Conservation (phyloP, 352 stramenopile species). For the Phytophthora pluvialis region DNA sequence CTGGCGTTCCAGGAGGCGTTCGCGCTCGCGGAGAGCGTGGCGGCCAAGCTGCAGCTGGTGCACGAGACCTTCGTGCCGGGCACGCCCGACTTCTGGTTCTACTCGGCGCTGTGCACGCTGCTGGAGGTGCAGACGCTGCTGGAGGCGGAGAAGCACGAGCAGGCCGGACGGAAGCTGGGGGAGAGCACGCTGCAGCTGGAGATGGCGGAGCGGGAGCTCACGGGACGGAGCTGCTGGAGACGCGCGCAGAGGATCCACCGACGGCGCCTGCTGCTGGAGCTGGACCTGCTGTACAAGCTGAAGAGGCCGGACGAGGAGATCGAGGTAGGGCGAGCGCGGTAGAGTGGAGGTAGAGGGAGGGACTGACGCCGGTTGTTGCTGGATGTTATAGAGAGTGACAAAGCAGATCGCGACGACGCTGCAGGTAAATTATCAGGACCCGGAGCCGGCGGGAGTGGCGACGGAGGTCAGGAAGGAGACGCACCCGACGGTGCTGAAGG, state of each 20-base stretch:
- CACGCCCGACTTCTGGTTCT: constrained; percentile 38
- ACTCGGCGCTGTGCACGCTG: constrained; percentile 39
- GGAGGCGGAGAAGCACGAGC: constrained; percentile 17
- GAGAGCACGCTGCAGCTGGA: constrained; percentile 26
- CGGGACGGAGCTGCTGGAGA: constrained; percentile 17
- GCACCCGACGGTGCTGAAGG: constrained; percentile 28
- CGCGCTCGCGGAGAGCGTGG: constrained; percentile 30
- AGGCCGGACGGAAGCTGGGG: constrained; percentile 30
- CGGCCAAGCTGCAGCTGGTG: constrained; percentile 40
- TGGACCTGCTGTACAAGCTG: constrained; percentile 49
- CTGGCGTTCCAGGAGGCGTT: constrained; percentile 42
- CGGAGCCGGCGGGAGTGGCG: constrained; percentile 27
- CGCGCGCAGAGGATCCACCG: constrained; percentile 42
- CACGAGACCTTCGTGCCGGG: constrained; percentile 24
- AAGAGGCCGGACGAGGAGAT: constrained; percentile 31
- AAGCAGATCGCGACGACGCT: constrained; percentile 32
- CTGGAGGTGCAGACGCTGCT: constrained; percentile 48
- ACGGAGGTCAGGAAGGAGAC: constrained; percentile 30
- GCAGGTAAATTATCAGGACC: constrained; percentile 28
- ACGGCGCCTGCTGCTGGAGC: constrained; percentile 44
- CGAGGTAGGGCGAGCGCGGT: constrained; percentile 14
- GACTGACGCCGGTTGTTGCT: constrained; percentile 10
- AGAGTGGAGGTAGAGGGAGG: neutral
- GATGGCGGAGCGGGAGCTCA: constrained; percentile 33
- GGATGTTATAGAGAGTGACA: constrained; percentile 25